Percentiles rank a stretch among this genome's conserved stretches.
Evolutionary conservation across 371 early-diverging fungal genomes (phyloP).

Genomic region (Catenaria anguillulae): DNA sequence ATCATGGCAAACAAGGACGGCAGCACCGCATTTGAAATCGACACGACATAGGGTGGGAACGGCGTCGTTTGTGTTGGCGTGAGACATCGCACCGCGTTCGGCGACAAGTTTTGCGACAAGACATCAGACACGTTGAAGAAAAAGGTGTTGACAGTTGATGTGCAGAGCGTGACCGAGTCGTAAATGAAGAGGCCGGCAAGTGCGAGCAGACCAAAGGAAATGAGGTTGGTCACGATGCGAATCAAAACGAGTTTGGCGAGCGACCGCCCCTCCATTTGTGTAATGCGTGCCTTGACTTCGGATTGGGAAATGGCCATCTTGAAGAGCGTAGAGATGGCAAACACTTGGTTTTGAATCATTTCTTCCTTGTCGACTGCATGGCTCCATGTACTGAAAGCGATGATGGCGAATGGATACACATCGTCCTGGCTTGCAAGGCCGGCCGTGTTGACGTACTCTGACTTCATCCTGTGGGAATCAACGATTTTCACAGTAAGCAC

Average conservation of each 20-base stretch:
- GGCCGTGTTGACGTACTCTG: slow-evolving; percentile 1
- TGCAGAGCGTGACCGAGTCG: background rate
- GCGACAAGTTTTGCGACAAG: background rate
- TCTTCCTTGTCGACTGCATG: slow-evolving; percentile 4
- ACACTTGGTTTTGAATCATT: slow-evolving; percentile 6
- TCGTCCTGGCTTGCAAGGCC: slow-evolving; percentile 5
- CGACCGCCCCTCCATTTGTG: background rate
- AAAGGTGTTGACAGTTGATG: background rate
- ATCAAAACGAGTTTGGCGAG: background rate
- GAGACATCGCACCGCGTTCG: background rate
- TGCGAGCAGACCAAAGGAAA: background rate
- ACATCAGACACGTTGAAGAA: background rate
- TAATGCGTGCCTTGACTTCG: background rate
- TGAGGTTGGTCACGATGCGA: background rate
- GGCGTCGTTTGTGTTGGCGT: background rate
- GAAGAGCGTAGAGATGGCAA: slow-evolving; percentile 7
- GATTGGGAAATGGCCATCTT: background rate
- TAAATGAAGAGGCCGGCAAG: background rate
- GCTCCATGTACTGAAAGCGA: slow-evolving; percentile 9
- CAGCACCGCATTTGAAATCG: slow-evolving; percentile 9
- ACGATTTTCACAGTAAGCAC: no score
- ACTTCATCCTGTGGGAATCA: background rate
- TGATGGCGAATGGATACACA: slow-evolving; percentile 5
- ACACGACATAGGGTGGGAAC: slow-evolving; percentile 9
- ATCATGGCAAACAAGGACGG: slow-evolving; percentile 7